Conservation (phyloP, 306 rosid species). For the Aeschynomene evenia region DNA sequence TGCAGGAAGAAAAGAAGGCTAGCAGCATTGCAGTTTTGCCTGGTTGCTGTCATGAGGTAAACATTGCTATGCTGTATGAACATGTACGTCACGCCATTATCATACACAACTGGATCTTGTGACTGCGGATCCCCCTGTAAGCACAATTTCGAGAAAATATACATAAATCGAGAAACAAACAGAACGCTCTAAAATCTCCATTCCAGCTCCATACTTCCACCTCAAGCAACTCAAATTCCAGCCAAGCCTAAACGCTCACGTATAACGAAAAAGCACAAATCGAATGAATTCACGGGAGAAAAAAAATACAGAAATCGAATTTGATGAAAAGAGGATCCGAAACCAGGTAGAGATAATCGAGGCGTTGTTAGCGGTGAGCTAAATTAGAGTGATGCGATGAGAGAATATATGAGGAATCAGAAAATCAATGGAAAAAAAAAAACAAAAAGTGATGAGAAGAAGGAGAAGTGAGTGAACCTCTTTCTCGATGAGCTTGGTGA, state of each 20-base stretch:
- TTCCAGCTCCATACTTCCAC: not conserved
- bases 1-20: constrained; percentile 90
- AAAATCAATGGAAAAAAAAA: too few species aligned
- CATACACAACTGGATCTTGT: constrained; percentile 87
- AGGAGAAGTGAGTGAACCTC: constrained; percentile 50
- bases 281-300: not conserved
- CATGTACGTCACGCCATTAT: constrained; percentile 89
- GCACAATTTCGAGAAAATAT: constrained; percentile 23
- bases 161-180: not conserved
- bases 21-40: constrained; percentile 99
- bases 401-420: too few species aligned
- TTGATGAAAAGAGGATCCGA: not conserved
- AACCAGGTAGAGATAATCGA: not conserved
- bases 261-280: not conserved
- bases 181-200: not conserved
- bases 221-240: not conserved
- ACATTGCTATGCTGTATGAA: constrained; percentile 95
- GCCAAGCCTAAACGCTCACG: not conserved
- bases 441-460: too few species aligned
- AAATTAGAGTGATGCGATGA: not conserved
- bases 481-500: constrained; percentile 96
- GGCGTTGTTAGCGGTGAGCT: not conserved
- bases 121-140: constrained; percentile 93
- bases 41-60: constrained; percentile 81
- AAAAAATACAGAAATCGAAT: not conserved